Base-by-base conservation (phyloP, 1,284 basidiomycete genomes). In the Ustilago vetiveriae region DNA sequence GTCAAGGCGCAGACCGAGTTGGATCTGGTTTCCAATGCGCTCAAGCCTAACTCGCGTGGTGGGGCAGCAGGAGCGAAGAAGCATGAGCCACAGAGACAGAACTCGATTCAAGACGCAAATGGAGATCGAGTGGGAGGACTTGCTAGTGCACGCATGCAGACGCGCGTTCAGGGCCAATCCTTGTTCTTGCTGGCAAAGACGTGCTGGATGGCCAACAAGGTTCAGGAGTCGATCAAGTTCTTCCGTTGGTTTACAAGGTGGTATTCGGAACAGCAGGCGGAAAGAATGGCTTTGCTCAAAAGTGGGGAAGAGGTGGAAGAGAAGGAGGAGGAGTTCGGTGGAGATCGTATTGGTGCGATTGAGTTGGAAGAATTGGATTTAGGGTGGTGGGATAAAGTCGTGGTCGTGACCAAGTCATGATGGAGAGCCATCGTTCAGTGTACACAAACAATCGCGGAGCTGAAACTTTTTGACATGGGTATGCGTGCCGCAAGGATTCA, bases 1-100 rank as follows among this genome's bases (percentile, higher is more conserved):
- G 62, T 70, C 19, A 50, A 45, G n/a, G 67, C 57, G 1, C 62
- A 62, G 46, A 47, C 40, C n/a, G 57, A 65, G 46, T 26, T 70
- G 5, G 46, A 57, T 21, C 46, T 70, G n/a, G 57, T 62, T 3
- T 62, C 53, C 16, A 48, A 65, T 30, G 67, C 67, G 33, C 47
- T 70, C 16, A 50, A 33, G 42, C 57, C 57, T 2, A 57, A 44
- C 4, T 13, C 23, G 16, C 47, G 59, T 4, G 32, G 11, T 6
- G 40, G 48, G 3, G 14, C 35, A 8, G 29, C 10, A 35, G 16
- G 2, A 4, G 33, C 10, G n/a, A n/a, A n/a, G n/a, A n/a, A n/a
- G n/a, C n/a, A n/a, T n/a, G n/a, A n/a, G n/a, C n/a, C n/a, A 35
- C 33, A 35, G 33, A 35, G 7, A 17, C 37, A n/a, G 22, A 24